Conservation (phyloP, 2,329 filamentous ascomycete species). For the Diaporthe sp. region DNA sequence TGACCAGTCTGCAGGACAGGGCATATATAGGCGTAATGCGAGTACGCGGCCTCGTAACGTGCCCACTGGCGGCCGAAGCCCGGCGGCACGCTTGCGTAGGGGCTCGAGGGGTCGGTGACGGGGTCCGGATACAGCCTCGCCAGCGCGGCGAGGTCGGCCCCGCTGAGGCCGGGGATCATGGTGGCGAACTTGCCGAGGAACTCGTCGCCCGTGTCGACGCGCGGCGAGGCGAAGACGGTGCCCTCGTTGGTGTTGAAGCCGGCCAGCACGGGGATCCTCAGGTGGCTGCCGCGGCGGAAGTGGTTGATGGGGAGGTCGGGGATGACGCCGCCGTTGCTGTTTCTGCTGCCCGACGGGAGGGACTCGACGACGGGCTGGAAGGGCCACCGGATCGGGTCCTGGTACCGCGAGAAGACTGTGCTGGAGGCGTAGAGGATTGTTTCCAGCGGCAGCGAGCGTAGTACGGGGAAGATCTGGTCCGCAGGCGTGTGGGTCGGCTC, state of each 20-base stretch:
- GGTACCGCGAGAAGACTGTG: constrained; percentile 59
- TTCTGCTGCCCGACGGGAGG: constrained; percentile 47
- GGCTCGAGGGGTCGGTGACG: constrained; percentile 53
- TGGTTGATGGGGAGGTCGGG: constrained; percentile 69
- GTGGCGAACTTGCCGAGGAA: constrained; percentile 73
- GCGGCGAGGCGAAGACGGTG: constrained; percentile 70
- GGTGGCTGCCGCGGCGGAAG: constrained; percentile 67
- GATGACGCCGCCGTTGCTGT: constrained; percentile 60
- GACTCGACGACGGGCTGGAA: constrained; percentile 78
- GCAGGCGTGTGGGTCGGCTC: constrained; percentile 57
- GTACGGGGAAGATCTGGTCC: constrained; percentile 62
- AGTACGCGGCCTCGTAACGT: constrained; percentile 72
- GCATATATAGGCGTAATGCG: constrained; percentile 75
- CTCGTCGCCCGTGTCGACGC: constrained; percentile 60
- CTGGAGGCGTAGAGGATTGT: constrained; percentile 58
- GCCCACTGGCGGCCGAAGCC: constrained; percentile 68
- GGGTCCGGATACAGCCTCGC: constrained; percentile 75
- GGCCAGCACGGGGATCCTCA: constrained; percentile 74
- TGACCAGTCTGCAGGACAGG: constrained; percentile 73
- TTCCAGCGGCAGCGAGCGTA: constrained; percentile 60
- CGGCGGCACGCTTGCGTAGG: constrained; percentile 55
- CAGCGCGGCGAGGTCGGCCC: constrained; percentile 67
- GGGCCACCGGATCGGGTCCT: constrained; percentile 67
- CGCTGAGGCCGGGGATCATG: constrained; percentile 71
- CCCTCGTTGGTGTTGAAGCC: constrained; percentile 82